Conservation (phyloP, 2,329 filamentous ascomycete genomes). For the Epichloe scottii region DNA sequence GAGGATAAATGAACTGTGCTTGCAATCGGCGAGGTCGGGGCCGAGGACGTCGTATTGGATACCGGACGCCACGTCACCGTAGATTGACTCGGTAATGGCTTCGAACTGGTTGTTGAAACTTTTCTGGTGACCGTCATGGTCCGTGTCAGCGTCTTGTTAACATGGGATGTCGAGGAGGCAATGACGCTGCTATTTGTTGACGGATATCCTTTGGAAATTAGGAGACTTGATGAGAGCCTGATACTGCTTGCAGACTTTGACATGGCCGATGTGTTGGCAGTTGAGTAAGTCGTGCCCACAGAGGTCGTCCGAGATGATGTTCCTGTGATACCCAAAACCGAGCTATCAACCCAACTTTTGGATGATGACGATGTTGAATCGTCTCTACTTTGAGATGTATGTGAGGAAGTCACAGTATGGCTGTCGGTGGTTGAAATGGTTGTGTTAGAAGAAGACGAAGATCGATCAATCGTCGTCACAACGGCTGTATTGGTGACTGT, state of each 20-base stretch:
- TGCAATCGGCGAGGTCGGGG: neutral
- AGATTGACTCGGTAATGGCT: neutral
- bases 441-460: neutral
- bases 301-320: neutral
- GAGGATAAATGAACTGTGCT: neutral
- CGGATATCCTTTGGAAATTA: neutral
- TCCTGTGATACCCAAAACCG: slow-evolving; percentile 6
- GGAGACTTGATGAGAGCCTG: neutral
- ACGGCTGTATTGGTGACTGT: neutral
- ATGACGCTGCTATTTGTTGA: neutral
- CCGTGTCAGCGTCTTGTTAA: neutral
- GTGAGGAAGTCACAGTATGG: neutral
- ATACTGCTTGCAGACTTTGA: neutral
- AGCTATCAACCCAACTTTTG: slow-evolving; percentile 1
- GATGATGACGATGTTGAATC: neutral
- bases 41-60: neutral
- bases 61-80: neutral
- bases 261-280: neutral
- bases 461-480: neutral
- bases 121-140: neutral
- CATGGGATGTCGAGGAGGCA: neutral
- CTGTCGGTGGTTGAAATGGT: neutral
- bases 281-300: neutral
- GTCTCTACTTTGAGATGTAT: neutral
- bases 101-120: neutral